phyloP scores from a whole-genome alignment of 441 rosid species.

The Mallotus japonicus region DNA sequence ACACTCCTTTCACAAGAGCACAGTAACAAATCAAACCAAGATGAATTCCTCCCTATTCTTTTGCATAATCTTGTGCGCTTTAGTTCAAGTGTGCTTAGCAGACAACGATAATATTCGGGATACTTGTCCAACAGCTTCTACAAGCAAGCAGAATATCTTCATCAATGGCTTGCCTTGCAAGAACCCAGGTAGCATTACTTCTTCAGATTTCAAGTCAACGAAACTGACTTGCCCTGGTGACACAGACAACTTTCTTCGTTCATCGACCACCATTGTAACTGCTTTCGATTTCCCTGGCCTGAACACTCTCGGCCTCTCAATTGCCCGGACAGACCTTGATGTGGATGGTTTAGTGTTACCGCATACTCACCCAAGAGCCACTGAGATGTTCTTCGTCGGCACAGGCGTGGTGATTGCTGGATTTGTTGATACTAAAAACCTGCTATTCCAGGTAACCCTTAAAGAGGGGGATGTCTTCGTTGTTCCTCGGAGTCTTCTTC shows the following conservation, averaged over 20 bases:
- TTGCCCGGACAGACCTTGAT: slow-evolving; percentile 65
- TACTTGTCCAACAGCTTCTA: slow-evolving; percentile 55
- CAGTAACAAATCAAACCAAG: slow-evolving; percentile 9
- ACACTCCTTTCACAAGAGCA: slow-evolving; percentile 5
- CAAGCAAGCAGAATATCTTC: slow-evolving; percentile 39
- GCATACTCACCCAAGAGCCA: slow-evolving; percentile 79
- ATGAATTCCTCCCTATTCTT: slow-evolving; percentile 37
- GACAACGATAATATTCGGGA: slow-evolving; percentile 63
- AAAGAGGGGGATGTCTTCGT: slow-evolving; percentile 64
- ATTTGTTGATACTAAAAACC: slow-evolving; percentile 53
- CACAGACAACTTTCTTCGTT: slow-evolving; percentile 53
- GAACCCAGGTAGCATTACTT: slow-evolving; percentile 39
- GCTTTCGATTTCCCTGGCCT: slow-evolving; percentile 77
- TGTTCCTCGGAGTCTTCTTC: slow-evolving; percentile 69
- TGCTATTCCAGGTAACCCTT: slow-evolving; percentile 44
- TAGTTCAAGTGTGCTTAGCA: slow-evolving; percentile 27
- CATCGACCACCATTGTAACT: slow-evolving; percentile 44
- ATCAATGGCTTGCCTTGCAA: slow-evolving; percentile 87
- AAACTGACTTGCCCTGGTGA: slow-evolving; percentile 48
- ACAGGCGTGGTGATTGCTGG: slow-evolving; percentile 66
- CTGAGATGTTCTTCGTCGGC: slow-evolving; percentile 58
- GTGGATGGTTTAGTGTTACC: slow-evolving; percentile 51
- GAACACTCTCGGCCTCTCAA: slow-evolving; percentile 76
- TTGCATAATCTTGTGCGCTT: slow-evolving; percentile 27
- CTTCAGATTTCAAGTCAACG: slow-evolving; percentile 69